Evolutionary conservation across 495 filamentous ascomycete species (phyloP), one percentile per base, ranked within the genome.

Genomic region (Elasticomyces elasticus): DNA sequence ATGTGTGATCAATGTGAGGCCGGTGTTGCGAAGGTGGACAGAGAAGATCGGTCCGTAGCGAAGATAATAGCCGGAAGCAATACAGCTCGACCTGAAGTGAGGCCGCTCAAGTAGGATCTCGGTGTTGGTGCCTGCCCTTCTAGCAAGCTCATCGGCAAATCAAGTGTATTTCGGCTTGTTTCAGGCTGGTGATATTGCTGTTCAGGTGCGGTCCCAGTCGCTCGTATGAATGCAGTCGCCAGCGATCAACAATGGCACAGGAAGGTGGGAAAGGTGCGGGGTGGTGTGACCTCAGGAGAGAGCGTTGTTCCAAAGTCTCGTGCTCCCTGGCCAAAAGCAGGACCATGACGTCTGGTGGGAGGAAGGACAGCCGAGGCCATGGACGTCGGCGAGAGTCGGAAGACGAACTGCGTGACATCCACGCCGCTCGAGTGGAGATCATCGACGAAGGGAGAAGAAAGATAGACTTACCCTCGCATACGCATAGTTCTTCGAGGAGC

Each of bases 391-490:
- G 42, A 27, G 24, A 24, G 40, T 43, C 40, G 7, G 40, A 19
- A 43, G 40, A 19, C 40, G 6, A 7, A 23, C 9, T 31, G 33
- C 30, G 25, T 31, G 17, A 23, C n/a, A 2, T 30, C 5, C 46
- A 40, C 19, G 12, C 2, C 4, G 4, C 35, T 3, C 35, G 12
- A 40, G 35, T 7, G 7, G 7, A 7, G 30, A 15, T 15, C 30
- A 33, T 33, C 30, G 30, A 33, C 45, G 6, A 30, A 23, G 13
- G 9, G 46, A 35, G 23, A 49, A 2, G 46, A 49, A 19, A n/a
- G 24, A 23, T 13, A 15, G 33, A 53, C 51, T 53, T 38, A 53
- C 51, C 12, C 41, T 17, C 5, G 51, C 51, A 22, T 48, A 53
- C 1, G 51, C 15, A 35, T 53, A 53, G 37, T 53, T 53, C 23